Conservation (phyloP, 306 rosid genomes). For the Vicia sativa region DNA sequence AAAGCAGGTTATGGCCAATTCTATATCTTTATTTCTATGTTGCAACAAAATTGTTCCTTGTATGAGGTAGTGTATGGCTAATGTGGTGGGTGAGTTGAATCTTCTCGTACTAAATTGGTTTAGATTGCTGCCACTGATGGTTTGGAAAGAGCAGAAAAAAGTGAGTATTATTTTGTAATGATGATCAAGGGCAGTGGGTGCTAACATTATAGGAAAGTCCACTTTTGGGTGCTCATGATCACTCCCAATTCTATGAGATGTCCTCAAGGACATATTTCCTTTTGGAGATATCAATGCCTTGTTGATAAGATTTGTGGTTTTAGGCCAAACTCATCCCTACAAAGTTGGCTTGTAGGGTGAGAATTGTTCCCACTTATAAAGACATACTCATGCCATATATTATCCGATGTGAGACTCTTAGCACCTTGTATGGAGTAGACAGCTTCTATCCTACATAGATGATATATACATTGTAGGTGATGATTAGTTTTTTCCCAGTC, state of each 20-base stretch:
- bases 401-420: too few relatives aligned
- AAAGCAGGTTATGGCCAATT: slow-evolving; percentile 63
- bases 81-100: slow-evolving; percentile 9
- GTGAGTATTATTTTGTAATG: slow-evolving; percentile 15
- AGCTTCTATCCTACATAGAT: too few relatives aligned
- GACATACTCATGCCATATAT: too few relatives aligned
- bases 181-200: slow-evolving; percentile 1
- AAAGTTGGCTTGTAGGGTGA: too few relatives aligned
- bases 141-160: background rate
- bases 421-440: too few relatives aligned
- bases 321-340: too few relatives aligned
- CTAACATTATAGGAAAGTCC: background rate
- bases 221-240: background rate
- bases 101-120: slow-evolving; percentile 33
- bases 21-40: slow-evolving; percentile 26
- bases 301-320: too few relatives aligned
- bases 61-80: slow-evolving; percentile 15
- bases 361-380: too few relatives aligned
- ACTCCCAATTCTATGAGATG: background rate
- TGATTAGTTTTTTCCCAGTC: too few relatives aligned
- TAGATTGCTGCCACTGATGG: background rate
- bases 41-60: slow-evolving; percentile 22
- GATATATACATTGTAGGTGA: too few relatives aligned
- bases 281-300: background rate
- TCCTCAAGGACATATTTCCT: background rate